These are phyloP conservation scores for Gloeophyllum trabeum DNA, from an alignment of 768 basidiomycete species.

Conservation along the genomic window DNA sequence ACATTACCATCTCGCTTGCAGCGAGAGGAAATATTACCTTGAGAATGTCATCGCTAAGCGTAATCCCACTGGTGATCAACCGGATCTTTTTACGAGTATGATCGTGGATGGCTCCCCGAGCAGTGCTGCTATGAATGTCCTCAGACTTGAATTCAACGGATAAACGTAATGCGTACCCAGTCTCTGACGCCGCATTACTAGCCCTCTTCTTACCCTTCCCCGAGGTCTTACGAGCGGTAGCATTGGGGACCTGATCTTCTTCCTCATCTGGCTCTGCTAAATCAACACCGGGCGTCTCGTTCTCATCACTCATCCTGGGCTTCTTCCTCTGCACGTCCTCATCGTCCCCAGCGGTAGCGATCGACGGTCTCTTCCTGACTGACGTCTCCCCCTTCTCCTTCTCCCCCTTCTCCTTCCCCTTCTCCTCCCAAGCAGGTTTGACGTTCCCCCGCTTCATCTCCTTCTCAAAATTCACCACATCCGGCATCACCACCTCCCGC, in stretches of 20 bases:
- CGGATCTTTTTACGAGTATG: conserved; percentile 23
- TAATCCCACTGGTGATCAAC: conserved; percentile 61
- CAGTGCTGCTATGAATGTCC: no score
- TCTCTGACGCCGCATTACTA: conserved; percentile 1
- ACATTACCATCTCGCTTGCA: conserved; percentile 1
- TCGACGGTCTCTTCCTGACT: neutral
- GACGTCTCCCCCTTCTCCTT: neutral
- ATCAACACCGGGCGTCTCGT: conserved; percentile 16
- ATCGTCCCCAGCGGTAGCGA: neutral
- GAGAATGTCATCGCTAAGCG: conserved; percentile 40
- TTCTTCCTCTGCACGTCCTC: no score
- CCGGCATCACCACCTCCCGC: conserved; percentile 59
- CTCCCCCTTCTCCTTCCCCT: conserved; percentile 10
- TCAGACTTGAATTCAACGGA: conserved; percentile 5
- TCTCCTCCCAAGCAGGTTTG: conserved; percentile 12
- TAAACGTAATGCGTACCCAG: conserved; percentile 3
- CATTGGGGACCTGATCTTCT: conserved; percentile 1
- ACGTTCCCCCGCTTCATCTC: conserved; percentile 38
- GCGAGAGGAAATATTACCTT: conserved; percentile 32
- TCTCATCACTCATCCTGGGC: conserved; percentile 3
- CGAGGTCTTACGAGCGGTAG: conserved; percentile 7
- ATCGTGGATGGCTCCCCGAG: no score
- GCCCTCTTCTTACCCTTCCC: conserved; percentile 10
- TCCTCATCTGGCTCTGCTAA: conserved; percentile 5
- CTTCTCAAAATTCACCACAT: conserved; percentile 56